These are phyloP conservation scores for Quercus suber DNA, from an alignment of 306 rosid genomes.

Conservation along the genomic window DNA sequence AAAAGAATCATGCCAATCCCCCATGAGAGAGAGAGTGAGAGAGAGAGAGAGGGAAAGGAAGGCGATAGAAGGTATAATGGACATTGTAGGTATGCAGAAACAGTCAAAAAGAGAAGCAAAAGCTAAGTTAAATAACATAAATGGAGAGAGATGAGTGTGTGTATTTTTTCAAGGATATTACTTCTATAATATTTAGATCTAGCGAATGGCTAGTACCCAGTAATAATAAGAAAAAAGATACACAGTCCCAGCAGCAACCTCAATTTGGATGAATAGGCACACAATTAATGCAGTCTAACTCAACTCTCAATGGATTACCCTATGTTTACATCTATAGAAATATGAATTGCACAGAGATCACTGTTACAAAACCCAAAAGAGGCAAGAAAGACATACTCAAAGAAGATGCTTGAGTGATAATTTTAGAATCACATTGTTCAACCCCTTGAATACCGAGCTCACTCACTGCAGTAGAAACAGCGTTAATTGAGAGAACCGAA, in stretches of 20 bases:
- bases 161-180: background rate
- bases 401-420: conserved; percentile 56
- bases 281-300: background rate
- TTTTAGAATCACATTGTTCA: conserved; percentile 44
- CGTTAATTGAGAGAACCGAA: conserved; percentile 44
- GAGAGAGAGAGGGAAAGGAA: background rate
- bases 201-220: background rate
- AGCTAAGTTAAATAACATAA: background rate
- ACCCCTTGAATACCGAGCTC: conserved; percentile 39
- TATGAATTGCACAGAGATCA: background rate
- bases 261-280: background rate
- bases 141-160: background rate
- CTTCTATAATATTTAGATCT: background rate
- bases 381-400: conserved; percentile 32
- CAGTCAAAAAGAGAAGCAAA: background rate
- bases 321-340: background rate
- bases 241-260: background rate
- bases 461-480: conserved; percentile 37
- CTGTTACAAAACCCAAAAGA: background rate
- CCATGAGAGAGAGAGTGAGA: background rate
- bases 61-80: background rate
- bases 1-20: background rate
- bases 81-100: background rate
- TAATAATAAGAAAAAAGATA: background rate
- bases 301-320: background rate